A percentile compares a stretch with the other conserved stretches of the same genome.
phyloP scores from a whole-genome alignment of 2,329 filamentous ascomycete genomes.

The Hymenoscyphus fructigenus region DNA sequence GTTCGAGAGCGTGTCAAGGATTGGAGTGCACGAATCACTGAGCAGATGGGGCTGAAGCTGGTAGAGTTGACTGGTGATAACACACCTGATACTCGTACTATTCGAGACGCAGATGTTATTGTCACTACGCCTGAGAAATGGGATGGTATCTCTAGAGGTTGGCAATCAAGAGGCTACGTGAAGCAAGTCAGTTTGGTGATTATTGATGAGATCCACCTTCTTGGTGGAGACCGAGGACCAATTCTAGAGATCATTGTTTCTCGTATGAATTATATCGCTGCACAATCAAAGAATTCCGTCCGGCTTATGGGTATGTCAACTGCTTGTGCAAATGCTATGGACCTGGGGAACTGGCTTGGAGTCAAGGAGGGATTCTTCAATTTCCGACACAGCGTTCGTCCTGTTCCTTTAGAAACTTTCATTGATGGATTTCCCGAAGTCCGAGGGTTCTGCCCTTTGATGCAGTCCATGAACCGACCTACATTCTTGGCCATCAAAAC shows the following conservation, averaged over 20 bases:
- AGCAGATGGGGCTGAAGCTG: constrained; percentile 81
- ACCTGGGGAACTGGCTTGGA: constrained; percentile 93
- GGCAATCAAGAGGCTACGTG: constrained; percentile 97
- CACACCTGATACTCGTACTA: constrained; percentile 93
- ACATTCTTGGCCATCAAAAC: constrained; percentile 96
- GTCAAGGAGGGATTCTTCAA: constrained; percentile 97
- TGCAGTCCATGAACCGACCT: constrained; percentile 99
- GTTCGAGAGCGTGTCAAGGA: constrained; percentile 96
- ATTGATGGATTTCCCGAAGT: constrained; percentile 97
- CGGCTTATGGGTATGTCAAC: constrained; percentile 98
- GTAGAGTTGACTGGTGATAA: constrained; percentile 98
- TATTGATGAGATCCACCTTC: constrained; percentile 95
- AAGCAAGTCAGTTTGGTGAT: constrained; percentile 93
- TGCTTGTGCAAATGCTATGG: constrained; percentile 91
- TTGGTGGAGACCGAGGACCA: constrained; percentile 94
- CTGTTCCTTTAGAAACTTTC: constrained; percentile 92
- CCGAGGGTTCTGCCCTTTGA: constrained; percentile 91
- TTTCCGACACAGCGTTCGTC: constrained; percentile 93
- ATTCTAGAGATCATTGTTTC: constrained; percentile 97
- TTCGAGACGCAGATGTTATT: constrained; percentile 94
- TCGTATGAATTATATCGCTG: constrained; percentile 97
- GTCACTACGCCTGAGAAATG: constrained; percentile 99
- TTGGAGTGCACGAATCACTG: constrained; percentile 80
- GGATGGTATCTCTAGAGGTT: constrained; percentile 94
- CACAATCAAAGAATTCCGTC: constrained; percentile 85